Evolutionary conservation across 2,329 filamentous ascomycete genomes (phyloP), one percentile per base, ranked within the genome.

Genomic region (Metarhizium album): DNA sequence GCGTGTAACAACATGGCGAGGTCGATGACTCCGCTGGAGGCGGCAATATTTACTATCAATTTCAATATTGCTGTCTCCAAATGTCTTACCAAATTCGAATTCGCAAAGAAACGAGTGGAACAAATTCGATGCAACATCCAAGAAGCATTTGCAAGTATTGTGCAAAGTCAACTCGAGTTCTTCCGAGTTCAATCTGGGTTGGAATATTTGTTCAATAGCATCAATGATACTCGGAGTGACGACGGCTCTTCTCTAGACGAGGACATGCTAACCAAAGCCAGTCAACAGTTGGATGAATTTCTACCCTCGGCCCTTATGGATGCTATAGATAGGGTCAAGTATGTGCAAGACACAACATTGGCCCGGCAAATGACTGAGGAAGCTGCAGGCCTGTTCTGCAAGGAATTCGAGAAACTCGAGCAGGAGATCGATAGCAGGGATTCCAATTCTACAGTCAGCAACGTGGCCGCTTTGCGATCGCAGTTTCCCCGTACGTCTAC

Each of bases 271-370:
- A 69, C 77, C 1, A 70, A 74, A 47, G 82, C 84, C 2, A 87
- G 87, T 59, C 87, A 90, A 59, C 78, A 76, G 40, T 74, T 98
- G 6, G 93, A 98, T 62, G 83, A 89, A 54, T 98, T 97, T 69
- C 73, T 98, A 23, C 90, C 93, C 0, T 94, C 89, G 1, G 93
- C 91, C 2, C 75, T 95, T 29, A 91, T 96, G 74, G 93, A 98
- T 64, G 90, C 90, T 2, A 82, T 87, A 59, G 86, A 93, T 47
- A 87, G 89, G 53, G 67, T 97, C 24, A 84, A 84, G 56, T 74
- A 80, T 42, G 70, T 98, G 1, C 82, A 86, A 54, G 86, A 87
- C 60, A 79, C 86, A 1, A 75, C 74, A 11, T 70, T 95, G 52
- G 84, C 86, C 14, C 80, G 87, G 46, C 75, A 83, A 45, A 79